phyloP scores from a whole-genome alignment of 2,329 filamentous ascomycete species.

The Xylaria hypoxylon region DNA sequence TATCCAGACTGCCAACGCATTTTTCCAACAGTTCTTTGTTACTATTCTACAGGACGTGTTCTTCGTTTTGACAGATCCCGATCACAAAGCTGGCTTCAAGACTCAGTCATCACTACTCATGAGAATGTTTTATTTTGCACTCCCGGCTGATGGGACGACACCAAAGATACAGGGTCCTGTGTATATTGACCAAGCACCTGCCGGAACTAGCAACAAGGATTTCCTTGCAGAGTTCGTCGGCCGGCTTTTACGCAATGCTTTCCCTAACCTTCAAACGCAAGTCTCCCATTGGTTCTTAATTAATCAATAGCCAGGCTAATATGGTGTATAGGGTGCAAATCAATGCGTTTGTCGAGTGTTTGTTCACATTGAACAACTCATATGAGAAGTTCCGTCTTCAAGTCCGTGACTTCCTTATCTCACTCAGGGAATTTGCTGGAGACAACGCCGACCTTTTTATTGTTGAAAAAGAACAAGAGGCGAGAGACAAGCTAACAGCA shows the following conservation, averaged over 20 bases:
- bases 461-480: constrained; percentile 93
- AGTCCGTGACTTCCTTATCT: constrained; percentile 95
- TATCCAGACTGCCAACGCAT: constrained; percentile 84
- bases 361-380: constrained; percentile 89
- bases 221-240: constrained; percentile 91
- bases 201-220: constrained; percentile 88
- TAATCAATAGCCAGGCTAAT: constrained; percentile 52
- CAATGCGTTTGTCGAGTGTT: constrained; percentile 85
- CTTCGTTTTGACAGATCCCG: constrained; percentile 96
- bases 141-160: constrained; percentile 72
- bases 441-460: constrained; percentile 95
- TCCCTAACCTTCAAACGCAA: constrained; percentile 91
- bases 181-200: constrained; percentile 85
- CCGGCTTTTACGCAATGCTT: constrained; percentile 86
- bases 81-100: constrained; percentile 99
- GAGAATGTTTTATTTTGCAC: constrained; percentile 96
- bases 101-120: constrained; percentile 94
- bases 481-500: constrained; percentile 84
- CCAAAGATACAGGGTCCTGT: constrained; percentile 94
- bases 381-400: constrained; percentile 96
- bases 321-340: constrained; percentile 77
- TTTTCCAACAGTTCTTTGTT: constrained; percentile 98
- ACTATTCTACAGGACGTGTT: constrained; percentile 97
- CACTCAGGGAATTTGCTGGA: constrained; percentile 94
- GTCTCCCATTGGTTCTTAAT: constrained; percentile 52